These are phyloP conservation scores for Didymella sp. DNA, from an alignment of 2,329 filamentous ascomycete species.

Conservation along the genomic window DNA sequence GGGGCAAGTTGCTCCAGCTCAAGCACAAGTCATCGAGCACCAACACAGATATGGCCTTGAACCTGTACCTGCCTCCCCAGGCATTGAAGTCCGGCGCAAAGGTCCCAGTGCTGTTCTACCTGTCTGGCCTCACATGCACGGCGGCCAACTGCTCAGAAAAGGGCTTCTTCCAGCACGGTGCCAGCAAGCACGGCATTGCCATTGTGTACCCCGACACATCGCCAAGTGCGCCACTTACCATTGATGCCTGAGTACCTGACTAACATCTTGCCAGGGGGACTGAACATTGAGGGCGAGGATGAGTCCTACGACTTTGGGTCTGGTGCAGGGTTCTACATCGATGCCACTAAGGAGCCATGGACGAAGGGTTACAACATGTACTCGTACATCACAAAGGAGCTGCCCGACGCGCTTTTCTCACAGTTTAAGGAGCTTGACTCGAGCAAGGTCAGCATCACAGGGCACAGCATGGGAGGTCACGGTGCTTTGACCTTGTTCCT, in stretches of 20 bases:
- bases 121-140: slow-evolving; percentile 93
- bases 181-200: slow-evolving; percentile 82
- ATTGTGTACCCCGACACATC: slow-evolving; percentile 95
- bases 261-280: slow-evolving; percentile 63
- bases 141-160: slow-evolving; percentile 79
- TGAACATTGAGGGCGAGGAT: slow-evolving; percentile 81
- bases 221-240: slow-evolving; percentile 65
- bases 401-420: slow-evolving; percentile 77
- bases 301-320: slow-evolving; percentile 91
- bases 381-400: slow-evolving; percentile 85
- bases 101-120: slow-evolving; percentile 87
- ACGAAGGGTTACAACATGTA: slow-evolving; percentile 89
- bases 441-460: slow-evolving; percentile 78
- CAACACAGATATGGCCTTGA: slow-evolving; percentile 88
- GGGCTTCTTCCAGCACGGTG: slow-evolving; percentile 89
- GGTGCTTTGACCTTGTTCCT: slow-evolving; percentile 92
- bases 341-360: slow-evolving; percentile 80
- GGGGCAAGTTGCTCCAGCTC: slow-evolving; percentile 93
- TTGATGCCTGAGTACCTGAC: slow-evolving; percentile 7
- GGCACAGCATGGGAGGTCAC: slow-evolving; percentile 97
- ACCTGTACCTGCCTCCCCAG: slow-evolving; percentile 85
- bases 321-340: slow-evolving; percentile 93
- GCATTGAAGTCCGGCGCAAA: slow-evolving; percentile 64
- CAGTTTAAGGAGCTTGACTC: slow-evolving; percentile 76
- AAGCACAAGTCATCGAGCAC: slow-evolving; percentile 81